Base-by-base conservation (phyloP, 2,329 filamentous ascomycete genomes). In the Chrysoporthe austroafricana region DNA sequence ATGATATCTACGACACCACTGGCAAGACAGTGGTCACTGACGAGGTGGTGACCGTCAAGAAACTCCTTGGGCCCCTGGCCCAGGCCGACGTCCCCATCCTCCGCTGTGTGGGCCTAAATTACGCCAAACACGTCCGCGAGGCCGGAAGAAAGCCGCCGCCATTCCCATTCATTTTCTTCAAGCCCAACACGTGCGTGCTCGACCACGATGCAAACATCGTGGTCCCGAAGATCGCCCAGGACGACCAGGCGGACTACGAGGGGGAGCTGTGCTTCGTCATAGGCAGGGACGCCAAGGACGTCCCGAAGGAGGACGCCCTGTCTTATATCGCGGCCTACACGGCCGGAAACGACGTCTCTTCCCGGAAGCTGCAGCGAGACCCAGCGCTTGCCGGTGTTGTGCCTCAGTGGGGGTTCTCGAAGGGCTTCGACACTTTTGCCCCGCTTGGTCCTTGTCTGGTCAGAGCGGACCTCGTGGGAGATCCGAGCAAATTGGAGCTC, bases 21-120 rank as follows among this genome's bases (percentile, higher is more conserved):
- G 79, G 84, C 0, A 72, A 73, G 8, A 87, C 85, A 0, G 76
- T 74, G 18, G 81, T 88, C 1, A 86, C 85, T 0, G 82, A 87
- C 32, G 83, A 88, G 71, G 74, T 84, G 11, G 85, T 82, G 2
- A 81, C 79, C 0, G 86, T 89, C 7, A 84, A 86, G 72, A 78
- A 77, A 63, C 74, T 89, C 0, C 79, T 89, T 0, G 84, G 85
- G 0, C 86, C 86, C 0, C 73, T 89, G 43, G 78, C 81, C 0
- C 76, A 74, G 11, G 74, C 76, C 2, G 84, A 88, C 62, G 83
- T 88, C 0, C 84, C 85, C 0, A 86, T 88, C 56, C 72, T 90
- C 3, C 77, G 86, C 26, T 89, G 87, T 70, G 82, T 88, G 14
- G 87, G 87, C 0, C 73, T 89, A 39, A 89, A 90, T 72, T 89